Evolutionary conservation across 2,329 filamentous ascomycete species (phyloP), one percentile per base, ranked within the genome.

Genomic region (Phaeosphaeria sp.): DNA sequence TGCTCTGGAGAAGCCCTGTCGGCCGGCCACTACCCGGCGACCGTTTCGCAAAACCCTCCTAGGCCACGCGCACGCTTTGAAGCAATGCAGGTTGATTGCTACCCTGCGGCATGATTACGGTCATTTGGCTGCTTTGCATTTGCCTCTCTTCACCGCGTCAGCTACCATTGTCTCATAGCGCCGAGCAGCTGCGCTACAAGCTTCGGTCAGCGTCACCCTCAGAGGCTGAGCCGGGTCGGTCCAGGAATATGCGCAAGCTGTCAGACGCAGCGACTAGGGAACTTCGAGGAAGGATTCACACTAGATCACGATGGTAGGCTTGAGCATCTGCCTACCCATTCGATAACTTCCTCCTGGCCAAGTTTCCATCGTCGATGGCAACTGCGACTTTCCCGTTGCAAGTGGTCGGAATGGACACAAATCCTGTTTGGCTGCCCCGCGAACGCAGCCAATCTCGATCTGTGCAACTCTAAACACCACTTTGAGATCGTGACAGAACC

Each of bases 191-290:
- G 17, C 36, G 36, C 36, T 39, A 39, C 36, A 15, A 17, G 7
- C 15, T 13, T n/a, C 36, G n/a, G 36, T 39, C 36, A 39, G 36
- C 36, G 36, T 39, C 36, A 39, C 36, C 36, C 36, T n/a, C 36
- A 39, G 44, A 52, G 52, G 48, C 56, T 27, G 53, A 59, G 56
- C 55, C 52, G n/a, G 20, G 30, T 25, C 20, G 30, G 20, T n/a
- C 15, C 36, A 55, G 51, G 27, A 58, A 40, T 25, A 51, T 39
- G 47, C 49, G 30, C 46, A 44, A 48, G 30, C 47, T 53, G 51
- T 51, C 55, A 53, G 42, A 47, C 30, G 45, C 42, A 44, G 24
- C 45, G 45, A 15, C 45, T 22, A 47, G 22, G 22, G 22, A 24
- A 22, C 4, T 20, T 25, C 21, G 43, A 25, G 43, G 15, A 45